phyloP scores from a whole-genome alignment of 2,329 filamentous ascomycete genomes.

The Epichloe baconii region DNA sequence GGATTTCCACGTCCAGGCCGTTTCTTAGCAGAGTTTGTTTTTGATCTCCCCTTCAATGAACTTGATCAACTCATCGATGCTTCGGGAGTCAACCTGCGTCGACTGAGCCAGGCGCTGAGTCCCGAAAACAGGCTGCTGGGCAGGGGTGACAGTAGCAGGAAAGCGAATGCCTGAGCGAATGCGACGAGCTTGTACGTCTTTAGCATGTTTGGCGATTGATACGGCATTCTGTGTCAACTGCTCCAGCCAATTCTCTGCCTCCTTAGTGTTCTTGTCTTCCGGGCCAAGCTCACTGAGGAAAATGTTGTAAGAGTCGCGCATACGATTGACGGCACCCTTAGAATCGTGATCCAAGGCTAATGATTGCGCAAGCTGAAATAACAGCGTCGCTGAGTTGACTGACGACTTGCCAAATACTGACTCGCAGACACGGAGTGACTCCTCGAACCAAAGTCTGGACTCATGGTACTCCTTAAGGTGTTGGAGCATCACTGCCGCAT shows the following conservation, averaged over 20 bases:
- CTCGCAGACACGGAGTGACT: constrained; percentile 79
- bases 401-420: constrained; percentile 79
- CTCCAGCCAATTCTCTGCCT: constrained; percentile 92
- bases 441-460: constrained; percentile 93
- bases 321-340: constrained; percentile 79
- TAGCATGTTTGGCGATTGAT: constrained; percentile 83
- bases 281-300: constrained; percentile 79
- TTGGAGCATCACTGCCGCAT: constrained; percentile 96
- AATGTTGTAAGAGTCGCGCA: constrained; percentile 94
- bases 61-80: constrained; percentile 83
- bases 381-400: constrained; percentile 83
- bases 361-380: constrained; percentile 95
- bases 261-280: constrained; percentile 94
- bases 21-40: constrained; percentile 42
- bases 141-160: constrained; percentile 25
- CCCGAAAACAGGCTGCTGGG: constrained; percentile 16
- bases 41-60: constrained; percentile 74
- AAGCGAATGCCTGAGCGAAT: constrained; percentile 59
- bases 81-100: constrained; percentile 55
- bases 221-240: constrained; percentile 94
- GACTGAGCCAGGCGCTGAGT: constrained; percentile 17
- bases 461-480: constrained; percentile 89
- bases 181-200: constrained; percentile 66
- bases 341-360: constrained; percentile 91
- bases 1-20: constrained; percentile 39